Percentiles rank a stretch among this genome's conserved stretches.
Evolutionary conservation across 169 alveolate genomes (phyloP).

Genomic region (Babesia caballi): DNA sequence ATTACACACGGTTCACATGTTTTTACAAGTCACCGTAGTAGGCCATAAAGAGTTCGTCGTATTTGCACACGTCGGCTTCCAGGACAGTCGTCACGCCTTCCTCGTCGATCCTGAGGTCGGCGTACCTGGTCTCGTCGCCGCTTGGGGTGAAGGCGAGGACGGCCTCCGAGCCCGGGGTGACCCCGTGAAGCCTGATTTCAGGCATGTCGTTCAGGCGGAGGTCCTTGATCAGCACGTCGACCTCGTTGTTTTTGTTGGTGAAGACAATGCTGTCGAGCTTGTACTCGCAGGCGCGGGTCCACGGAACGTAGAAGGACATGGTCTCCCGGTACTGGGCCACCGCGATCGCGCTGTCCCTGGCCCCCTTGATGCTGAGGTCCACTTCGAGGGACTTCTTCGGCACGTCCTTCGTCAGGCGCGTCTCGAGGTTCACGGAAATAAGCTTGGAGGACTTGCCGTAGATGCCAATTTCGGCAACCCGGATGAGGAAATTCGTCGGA

Average conservation of each 20-base stretch:
- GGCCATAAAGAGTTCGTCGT: not conserved
- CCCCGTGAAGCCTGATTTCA: conserved; percentile 9
- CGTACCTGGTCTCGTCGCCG: not conserved
- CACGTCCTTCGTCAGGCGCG: not conserved
- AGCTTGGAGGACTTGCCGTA: not conserved
- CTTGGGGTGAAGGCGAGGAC: conserved; percentile 4
- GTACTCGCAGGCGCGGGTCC: conserved; percentile 40
- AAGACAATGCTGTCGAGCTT: conserved; percentile 9
- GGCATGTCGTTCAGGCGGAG: conserved; percentile 3
- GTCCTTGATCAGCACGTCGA: not conserved
- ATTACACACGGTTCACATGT: not conserved
- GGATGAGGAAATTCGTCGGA: not conserved
- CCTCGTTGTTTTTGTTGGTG: not conserved
- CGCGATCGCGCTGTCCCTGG: not conserved
- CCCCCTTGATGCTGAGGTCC: conserved; percentile 17
- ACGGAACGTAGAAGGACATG: conserved; percentile 18
- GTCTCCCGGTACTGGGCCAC: conserved; percentile 1
- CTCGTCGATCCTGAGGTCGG: not conserved
- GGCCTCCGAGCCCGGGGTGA: not conserved
- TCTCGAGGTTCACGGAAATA: not conserved
- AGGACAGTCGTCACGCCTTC: not conserved
- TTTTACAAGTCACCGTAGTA: conserved; percentile 15
- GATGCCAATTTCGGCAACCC: not conserved
- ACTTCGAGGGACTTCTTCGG: conserved; percentile 16
- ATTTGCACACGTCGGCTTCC: not conserved